phyloP scores from a whole-genome alignment of 495 filamentous ascomycete species.

The Halenospora varia region DNA sequence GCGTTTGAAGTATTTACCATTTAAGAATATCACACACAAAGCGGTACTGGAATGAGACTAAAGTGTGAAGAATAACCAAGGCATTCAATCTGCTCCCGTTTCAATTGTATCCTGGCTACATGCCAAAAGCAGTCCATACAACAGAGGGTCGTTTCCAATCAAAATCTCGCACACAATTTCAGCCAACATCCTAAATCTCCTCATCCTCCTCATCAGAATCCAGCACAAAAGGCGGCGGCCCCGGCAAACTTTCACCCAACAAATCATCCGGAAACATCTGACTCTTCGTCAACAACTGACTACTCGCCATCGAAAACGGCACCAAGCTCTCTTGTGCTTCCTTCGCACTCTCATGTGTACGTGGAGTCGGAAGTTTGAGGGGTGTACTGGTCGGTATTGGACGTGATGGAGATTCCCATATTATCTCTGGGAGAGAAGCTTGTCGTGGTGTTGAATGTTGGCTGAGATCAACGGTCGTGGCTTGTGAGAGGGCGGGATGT shows the following conservation, averaged over 20 bases:
- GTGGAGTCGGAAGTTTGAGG: constrained; percentile 2
- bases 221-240: constrained; percentile 36
- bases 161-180: no score
- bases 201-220: constrained; percentile 44
- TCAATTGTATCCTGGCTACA: no score
- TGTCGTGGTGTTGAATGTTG: constrained; percentile 24
- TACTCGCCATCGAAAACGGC: constrained; percentile 31
- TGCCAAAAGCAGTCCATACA: no score
- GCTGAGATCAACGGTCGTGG: constrained; percentile 22
- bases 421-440: constrained; percentile 5
- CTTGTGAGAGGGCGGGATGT: constrained; percentile 15
- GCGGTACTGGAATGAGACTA: no score
- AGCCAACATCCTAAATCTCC: background rate
- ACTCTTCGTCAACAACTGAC: constrained; percentile 40
- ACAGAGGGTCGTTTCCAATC: no score
- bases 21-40: no score
- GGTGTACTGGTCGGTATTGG: constrained; percentile 13
- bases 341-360: background rate
- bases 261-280: constrained; percentile 53
- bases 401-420: constrained; percentile 23
- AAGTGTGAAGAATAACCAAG: no score
- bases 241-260: constrained; percentile 41
- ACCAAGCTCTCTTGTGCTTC: background rate
- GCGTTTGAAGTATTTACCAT: no score
- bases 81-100: no score